Base-by-base conservation (phyloP, 192 early-diverging fungal species). In the Spizellomyces punctatus region DNA sequence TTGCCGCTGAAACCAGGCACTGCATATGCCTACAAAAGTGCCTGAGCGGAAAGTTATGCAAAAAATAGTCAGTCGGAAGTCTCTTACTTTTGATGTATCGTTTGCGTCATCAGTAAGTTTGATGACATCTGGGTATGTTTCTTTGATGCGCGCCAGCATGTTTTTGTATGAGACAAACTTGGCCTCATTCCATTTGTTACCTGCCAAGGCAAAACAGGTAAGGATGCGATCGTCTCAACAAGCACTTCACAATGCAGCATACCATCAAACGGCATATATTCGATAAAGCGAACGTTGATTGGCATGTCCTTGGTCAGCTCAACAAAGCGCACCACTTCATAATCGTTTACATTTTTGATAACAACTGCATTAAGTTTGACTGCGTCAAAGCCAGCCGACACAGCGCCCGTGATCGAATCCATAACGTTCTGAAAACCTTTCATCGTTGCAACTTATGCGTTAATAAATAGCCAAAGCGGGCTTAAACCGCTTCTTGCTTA, bases 221-320 rank as follows among this genome's bases (percentile, higher is more conserved):
- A 64, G 16, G 61, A 12, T 74, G 6, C 9, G 21, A 17, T 19
- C 19, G 27, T 22, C 14, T 54, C 0, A 44, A 73, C 21, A 12
- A 10, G 60, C 6, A 45, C 36, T 57, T 8, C 45, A 21, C n/a
- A 49, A 12, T 10, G 41, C 10, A 45, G 10, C 74, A 69, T 79
- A 89, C 95, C 96, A 77, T 94, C 95, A 82, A 98, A 98, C 0
- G 96, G 96, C 96, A 97, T 98, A 72, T 97, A 97, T 77, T 98
- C 96, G 76, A 98, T 98, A 78, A 98, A 98, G 17, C 96, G 81
- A 0, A 98, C 88, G 46, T 91, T 89, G 5, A 97, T 65, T 10
- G 86, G 79, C 16, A 86, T 82, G 56, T 92, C 83, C 45, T 89
- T 85, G 6, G 95, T 97, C 77, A 94, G 83, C 43, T 90, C 90